A percentile compares a stretch with the other conserved stretches of the same genome.
phyloP scores from a whole-genome alignment of 2,329 filamentous ascomycete species.

The Pleoardoris graminearum region DNA sequence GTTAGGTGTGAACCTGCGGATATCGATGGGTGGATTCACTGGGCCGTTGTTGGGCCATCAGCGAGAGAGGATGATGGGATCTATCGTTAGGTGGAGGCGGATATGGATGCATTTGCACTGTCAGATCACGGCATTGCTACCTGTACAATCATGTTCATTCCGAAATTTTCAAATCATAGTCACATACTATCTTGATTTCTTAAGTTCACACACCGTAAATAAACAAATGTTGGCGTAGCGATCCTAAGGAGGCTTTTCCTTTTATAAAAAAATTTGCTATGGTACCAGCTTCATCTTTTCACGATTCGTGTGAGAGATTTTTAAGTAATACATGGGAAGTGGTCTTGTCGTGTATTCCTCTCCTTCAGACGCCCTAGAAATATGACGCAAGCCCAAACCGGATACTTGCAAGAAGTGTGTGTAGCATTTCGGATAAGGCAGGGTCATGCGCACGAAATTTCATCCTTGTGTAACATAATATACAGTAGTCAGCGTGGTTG shows the following conservation, averaged over 20 bases:
- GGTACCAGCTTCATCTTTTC: too few species aligned
- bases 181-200: background rate
- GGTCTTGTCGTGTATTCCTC: background rate
- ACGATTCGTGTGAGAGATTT: too few species aligned
- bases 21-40: background rate
- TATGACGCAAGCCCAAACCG: too few species aligned
- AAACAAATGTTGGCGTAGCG: too few species aligned
- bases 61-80: background rate
- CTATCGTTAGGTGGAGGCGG: background rate
- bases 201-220: background rate
- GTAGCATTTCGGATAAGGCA: background rate
- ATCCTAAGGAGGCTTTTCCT: too few species aligned
- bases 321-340: background rate
- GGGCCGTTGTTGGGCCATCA: background rate
- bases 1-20: too few species aligned
- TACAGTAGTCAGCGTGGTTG: background rate
- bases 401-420: background rate
- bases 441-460: background rate
- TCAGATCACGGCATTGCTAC: background rate
- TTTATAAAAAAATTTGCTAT: too few species aligned
- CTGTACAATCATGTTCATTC: constrained; percentile 2
- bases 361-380: too few species aligned
- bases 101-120: background rate
- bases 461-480: background rate
- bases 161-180: too few species aligned